Evolutionary conservation across 345 rosid genomes (phyloP), one percentile per base, ranked within the genome.

Genomic region (Sisymbrium irio): DNA sequence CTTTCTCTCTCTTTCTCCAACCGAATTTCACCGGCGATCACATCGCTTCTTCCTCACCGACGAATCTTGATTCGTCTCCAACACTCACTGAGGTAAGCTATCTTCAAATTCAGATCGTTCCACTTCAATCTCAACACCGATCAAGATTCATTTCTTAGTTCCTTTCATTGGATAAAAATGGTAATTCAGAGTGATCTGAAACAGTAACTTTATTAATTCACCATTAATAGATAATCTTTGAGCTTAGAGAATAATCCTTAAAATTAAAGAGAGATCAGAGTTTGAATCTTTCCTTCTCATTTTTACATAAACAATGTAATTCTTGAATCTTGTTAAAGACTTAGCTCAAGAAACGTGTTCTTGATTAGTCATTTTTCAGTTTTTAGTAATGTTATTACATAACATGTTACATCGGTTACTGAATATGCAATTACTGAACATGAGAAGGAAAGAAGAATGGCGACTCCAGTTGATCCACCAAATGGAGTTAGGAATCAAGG

Each of bases 381-480:
- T 72, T 50, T 50, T 46, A n/a, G 5, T 5, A 69, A 33, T 57
- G 65, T 33, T n/a, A n/a, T 42, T 13, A 20, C 7, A 41, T 36
- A 51, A 36, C 33, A 22, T 18, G 42, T 30, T 10, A 19, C 18
- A 41, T 69, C 30, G 3, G 56, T 57, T 32, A 4, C 33, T 30
- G 33, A 30, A 30, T 30, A 1, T 30, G 33, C 4, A 30, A 30
- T 32, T 32, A 55, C 15, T 17, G 1, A 6, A 10, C 37, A 36
- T 25, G 12, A 66, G 62, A 12, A 53, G 39, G 71, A 3, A 25
- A 75, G 28, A 15, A 65, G 39, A 78, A 93, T 90, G 97, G 98
- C 97, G 4, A 87, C 95, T 13, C 91, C 79, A 3, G 96, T 90
- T 74, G 96, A 93, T 66, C 97, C 98, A 47, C 98, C 97, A 9